Evolutionary conservation across 441 rosid species (phyloP).

Genomic region (Brassica balearica): DNA sequence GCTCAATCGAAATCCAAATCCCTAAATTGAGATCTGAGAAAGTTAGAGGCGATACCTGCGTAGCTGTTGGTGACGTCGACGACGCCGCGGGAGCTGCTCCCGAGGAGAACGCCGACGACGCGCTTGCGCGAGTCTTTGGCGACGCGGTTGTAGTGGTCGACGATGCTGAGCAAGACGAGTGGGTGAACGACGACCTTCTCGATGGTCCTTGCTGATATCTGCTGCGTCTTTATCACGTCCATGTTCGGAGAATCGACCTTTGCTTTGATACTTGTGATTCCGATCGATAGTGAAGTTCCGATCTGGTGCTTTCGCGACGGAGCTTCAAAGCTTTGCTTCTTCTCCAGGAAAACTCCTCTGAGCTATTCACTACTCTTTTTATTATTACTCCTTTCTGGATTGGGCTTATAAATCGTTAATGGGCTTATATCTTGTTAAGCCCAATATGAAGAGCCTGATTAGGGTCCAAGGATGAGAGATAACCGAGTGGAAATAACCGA

Average conservation of each 20-base stretch:
- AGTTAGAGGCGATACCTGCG: slow-evolving; percentile 54
- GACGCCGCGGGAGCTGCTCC: slow-evolving; percentile 35
- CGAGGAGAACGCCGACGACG: slow-evolving; percentile 79
- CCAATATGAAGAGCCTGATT: background rate
- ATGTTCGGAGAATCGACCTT: slow-evolving; percentile 40
- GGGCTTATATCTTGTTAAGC: slow-evolving; percentile 7
- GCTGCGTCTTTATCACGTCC: slow-evolving; percentile 89
- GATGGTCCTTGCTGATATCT: slow-evolving; percentile 67
- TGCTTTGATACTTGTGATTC: background rate
- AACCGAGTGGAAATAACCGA: background rate
- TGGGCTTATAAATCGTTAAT: background rate
- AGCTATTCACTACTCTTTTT: background rate
- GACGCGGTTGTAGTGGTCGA: slow-evolving; percentile 87
- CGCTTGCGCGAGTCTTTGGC: slow-evolving; percentile 86
- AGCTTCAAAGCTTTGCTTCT: slow-evolving; percentile 49
- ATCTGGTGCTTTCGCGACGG: slow-evolving; percentile 31
- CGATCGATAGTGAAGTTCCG: slow-evolving; percentile 15
- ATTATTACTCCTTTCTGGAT: background rate
- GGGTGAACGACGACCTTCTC: slow-evolving; percentile 93
- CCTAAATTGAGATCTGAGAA: slow-evolving; percentile 34
- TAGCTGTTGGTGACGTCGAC: slow-evolving; percentile 91
- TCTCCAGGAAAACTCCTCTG: slow-evolving; percentile 50
- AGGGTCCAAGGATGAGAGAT: background rate
- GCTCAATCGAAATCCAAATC: background rate
- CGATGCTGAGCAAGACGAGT: slow-evolving; percentile 86